Evolutionary conservation across 768 basidiomycete species (phyloP).

Genomic region (Russula vinacea): DNA sequence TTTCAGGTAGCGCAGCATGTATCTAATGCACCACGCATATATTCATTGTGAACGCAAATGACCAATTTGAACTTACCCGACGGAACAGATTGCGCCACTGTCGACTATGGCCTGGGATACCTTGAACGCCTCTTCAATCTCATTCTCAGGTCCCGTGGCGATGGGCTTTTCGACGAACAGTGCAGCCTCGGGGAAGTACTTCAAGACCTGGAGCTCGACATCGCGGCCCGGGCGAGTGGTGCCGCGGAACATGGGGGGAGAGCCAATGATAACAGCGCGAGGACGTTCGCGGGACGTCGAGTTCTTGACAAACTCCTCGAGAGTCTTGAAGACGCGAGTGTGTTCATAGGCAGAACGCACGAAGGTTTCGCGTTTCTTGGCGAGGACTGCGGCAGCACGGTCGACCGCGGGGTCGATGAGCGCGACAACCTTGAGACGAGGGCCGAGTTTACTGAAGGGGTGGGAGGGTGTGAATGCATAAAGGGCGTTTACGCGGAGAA

Average conservation of each 20-base stretch:
- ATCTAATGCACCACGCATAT: conserved; percentile 44
- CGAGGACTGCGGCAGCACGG: conserved; percentile 74
- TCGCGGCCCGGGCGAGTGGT: conserved; percentile 70
- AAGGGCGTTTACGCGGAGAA: conserved; percentile 14
- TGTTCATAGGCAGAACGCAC: conserved; percentile 90
- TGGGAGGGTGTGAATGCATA: conserved; percentile 20
- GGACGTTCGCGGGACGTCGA: conserved; percentile 64
- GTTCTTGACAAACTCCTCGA: conserved; percentile 79
- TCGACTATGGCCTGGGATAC: conserved; percentile 72
- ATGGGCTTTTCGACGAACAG: conserved; percentile 94
- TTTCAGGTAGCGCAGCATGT: conserved; percentile 91
- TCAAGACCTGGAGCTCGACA: conserved; percentile 83
- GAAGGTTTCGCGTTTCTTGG: conserved; percentile 90
- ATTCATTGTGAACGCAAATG: background rate
- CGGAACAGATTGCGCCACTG: conserved; percentile 75
- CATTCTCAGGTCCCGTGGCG: conserved; percentile 69
- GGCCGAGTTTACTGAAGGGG: conserved; percentile 77
- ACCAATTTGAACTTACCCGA: conserved; percentile 57
- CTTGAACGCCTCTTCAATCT: conserved; percentile 64
- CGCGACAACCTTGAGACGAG: conserved; percentile 92
- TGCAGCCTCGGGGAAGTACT: conserved; percentile 81
- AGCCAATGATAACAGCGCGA: conserved; percentile 83
- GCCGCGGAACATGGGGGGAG: conserved; percentile 92
- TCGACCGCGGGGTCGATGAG: conserved; percentile 88
- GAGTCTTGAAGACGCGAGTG: conserved; percentile 78